Evolutionary conservation across 179 eudicot species (phyloP), one percentile per base, ranked within the genome.

Genomic region (Heliamphora pulchella): DNA sequence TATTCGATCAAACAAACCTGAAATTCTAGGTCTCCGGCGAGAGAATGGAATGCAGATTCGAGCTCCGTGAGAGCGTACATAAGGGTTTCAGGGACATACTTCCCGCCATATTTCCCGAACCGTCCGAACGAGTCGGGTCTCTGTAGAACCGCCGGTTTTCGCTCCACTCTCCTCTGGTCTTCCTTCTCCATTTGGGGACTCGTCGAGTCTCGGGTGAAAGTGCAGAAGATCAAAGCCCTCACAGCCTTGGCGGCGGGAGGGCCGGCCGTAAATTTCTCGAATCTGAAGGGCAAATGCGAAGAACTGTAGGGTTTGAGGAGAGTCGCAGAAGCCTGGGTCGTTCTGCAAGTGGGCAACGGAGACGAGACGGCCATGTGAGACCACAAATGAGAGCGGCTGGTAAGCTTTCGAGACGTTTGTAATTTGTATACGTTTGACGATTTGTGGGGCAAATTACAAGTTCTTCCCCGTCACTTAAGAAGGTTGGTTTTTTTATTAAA

Each of bases 11-110:
- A 39, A 11, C 5, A 48, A 81, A 93, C 98, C 97, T 93, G 97
- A 83, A 91, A 94, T 0, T 87, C 86, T 3, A 68, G 55, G 64
- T 94, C 97, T 11, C 69, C 62, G 5, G 97, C 71, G 7, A 92
- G 88, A 66, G 89, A 57, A 10, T 83, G 88, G 62, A 94, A 94
- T 0, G 97, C 91, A 2, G 88, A 63, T 78, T 94, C 96, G 65
- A 94, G 97, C 84, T 94, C 88, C n/a, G 92, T 59, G 58, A 94
- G 91, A 18, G 98, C 98, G 61, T 81, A 82, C 98, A 94, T 93
- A 4, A 94, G 90, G 22, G 98, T 93, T 77, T 93, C 98, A 11
- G 97, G 98, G 0, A 94, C 97, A 80, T 89, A 94, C 70, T 93
- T 93, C 5, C 98, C 98, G n/a, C 98, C 98, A 81, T 85, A 94